These are phyloP conservation scores for Chalara sp. DNA, from an alignment of 2,329 filamentous ascomycete genomes.

Conservation along the genomic window DNA sequence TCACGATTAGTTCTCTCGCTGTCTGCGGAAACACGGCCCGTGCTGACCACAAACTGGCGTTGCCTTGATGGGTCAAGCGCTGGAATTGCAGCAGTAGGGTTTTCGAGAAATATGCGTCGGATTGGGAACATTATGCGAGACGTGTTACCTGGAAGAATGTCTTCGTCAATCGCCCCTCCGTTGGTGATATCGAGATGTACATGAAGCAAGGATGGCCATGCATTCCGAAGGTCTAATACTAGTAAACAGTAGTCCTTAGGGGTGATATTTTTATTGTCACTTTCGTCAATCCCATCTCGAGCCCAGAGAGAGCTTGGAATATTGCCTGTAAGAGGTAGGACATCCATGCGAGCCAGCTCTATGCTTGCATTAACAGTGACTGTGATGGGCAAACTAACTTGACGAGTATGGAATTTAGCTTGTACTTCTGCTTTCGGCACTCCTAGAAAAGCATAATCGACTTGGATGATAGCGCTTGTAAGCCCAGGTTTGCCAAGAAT, in stretches of 20 bases:
- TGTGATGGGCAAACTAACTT: constrained; percentile 72
- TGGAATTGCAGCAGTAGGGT: constrained; percentile 72
- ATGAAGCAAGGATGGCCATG: constrained; percentile 75
- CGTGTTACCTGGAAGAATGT: constrained; percentile 61
- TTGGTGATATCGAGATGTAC: constrained; percentile 47
- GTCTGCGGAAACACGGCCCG: constrained; percentile 71
- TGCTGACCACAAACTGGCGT: constrained; percentile 87
- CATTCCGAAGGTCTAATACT: constrained; percentile 78
- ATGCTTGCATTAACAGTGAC: constrained; percentile 90
- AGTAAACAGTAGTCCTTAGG: constrained; percentile 68
- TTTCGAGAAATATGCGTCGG: constrained; percentile 66
- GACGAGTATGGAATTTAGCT: constrained; percentile 75
- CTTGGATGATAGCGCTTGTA: constrained; percentile 70
- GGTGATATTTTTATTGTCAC: constrained; percentile 29
- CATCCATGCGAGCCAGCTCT: constrained; percentile 73
- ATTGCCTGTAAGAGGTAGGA: constrained; percentile 63
- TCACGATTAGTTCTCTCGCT: constrained; percentile 72
- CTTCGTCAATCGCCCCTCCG: constrained; percentile 32
- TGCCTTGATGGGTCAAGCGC: constrained; percentile 74
- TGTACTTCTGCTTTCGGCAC: constrained; percentile 59
- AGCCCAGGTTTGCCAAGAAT: constrained; percentile 81
- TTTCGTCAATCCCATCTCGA: constrained; percentile 25
- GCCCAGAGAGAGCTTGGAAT: constrained; percentile 58
- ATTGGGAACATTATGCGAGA: constrained; percentile 71
- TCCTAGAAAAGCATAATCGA: constrained; percentile 82